A percentile compares a stretch with the other conserved stretches of the same genome.
phyloP scores from a whole-genome alignment of 2,329 filamentous ascomycete genomes.

The Coleophoma crateriformis region DNA sequence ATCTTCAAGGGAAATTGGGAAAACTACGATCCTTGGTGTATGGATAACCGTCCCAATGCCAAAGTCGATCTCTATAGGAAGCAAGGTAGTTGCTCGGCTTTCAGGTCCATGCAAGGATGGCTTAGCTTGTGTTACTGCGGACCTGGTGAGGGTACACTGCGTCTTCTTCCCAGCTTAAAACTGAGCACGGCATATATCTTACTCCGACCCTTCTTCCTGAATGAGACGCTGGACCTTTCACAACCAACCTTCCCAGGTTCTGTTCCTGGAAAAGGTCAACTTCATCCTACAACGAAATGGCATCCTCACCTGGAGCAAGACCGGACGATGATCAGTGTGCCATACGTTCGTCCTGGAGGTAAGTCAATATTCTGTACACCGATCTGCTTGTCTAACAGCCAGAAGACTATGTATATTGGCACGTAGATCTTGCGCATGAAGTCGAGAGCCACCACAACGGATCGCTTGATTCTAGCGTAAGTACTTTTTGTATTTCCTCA shows the following conservation, averaged over 20 bases:
- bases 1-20: constrained; percentile 74
- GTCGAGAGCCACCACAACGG: constrained; percentile 74
- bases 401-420: constrained; percentile 57
- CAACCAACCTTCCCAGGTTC: constrained; percentile 61
- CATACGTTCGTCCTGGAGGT: constrained; percentile 49
- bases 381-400: no score
- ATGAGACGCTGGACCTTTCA: constrained; percentile 36
- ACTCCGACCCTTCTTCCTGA: constrained; percentile 72
- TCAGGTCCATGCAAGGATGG: constrained; percentile 51
- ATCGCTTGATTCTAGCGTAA: constrained; percentile 65
- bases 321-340: constrained; percentile 56
- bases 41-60: constrained; percentile 58
- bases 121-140: constrained; percentile 67
- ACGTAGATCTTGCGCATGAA: constrained; percentile 50
- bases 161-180: constrained; percentile 70
- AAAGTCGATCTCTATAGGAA: constrained; percentile 71
- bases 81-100: constrained; percentile 72
- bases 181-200: constrained; percentile 73
- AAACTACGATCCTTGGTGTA: constrained; percentile 71
- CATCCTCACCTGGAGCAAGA: constrained; percentile 55
- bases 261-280: constrained; percentile 56
- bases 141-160: constrained; percentile 69
- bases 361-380: no score
- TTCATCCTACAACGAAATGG: constrained; percentile 29
- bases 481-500: no score